A percentile compares a stretch with the other conserved stretches of the same genome.
These are phyloP conservation scores for Carex scoparia DNA, from an alignment of 176 grass and related monocot genomes.

Conservation along the genomic window DNA sequence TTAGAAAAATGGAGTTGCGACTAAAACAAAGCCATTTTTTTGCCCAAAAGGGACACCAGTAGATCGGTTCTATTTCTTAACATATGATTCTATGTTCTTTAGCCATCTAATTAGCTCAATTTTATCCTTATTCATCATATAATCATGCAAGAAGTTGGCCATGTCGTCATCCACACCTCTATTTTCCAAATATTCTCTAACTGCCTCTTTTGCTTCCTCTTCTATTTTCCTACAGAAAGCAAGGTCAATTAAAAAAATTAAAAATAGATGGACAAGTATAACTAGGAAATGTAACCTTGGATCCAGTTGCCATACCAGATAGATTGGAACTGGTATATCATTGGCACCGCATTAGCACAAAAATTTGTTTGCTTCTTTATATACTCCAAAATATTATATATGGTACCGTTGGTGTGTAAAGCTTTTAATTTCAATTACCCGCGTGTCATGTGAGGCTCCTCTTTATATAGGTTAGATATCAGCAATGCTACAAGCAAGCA, in stretches of 20 bases:
- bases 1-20: not conserved
- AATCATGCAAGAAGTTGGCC: conserved; percentile 69
- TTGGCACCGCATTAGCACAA: not conserved
- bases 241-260: not conserved
- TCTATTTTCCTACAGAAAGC: conserved; percentile 41
- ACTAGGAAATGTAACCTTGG: not conserved
- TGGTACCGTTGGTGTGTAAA: not conserved
- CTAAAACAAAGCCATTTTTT: not conserved
- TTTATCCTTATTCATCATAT: conserved; percentile 77
- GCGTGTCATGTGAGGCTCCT: not conserved
- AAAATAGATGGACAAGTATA: not conserved
- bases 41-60: not conserved
- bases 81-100: conserved; percentile 53
- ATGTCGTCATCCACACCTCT: conserved; percentile 67
- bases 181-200: conserved; percentile 57
- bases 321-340: not conserved
- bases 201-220: conserved; percentile 28
- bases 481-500: not conserved
- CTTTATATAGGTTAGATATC: not conserved
- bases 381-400: not conserved
- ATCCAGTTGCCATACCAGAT: not conserved
- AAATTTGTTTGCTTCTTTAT: not conserved
- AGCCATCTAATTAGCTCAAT: conserved; percentile 77
- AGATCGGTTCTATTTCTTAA: conserved; percentile 42
- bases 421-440: not conserved